phyloP scores from a whole-genome alignment of 2,329 filamentous ascomycete genomes.

The Clonostachys sp. region DNA sequence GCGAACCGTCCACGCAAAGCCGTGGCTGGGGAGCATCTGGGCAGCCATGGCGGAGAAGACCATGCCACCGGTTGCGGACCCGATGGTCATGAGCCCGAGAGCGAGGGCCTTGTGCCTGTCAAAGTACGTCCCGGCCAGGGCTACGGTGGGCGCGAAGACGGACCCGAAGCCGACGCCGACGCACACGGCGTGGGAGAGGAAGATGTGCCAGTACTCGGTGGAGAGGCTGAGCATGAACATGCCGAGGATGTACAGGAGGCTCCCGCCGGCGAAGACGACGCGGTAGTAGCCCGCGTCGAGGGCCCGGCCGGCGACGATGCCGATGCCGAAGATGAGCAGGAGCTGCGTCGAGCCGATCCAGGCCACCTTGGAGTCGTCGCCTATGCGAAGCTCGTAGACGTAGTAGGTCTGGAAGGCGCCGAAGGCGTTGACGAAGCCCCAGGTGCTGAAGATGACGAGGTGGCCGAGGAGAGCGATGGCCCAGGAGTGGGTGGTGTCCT shows the following conservation, averaged over 20 bases:
- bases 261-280: conserved; percentile 45
- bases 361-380: conserved; percentile 47
- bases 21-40: neutral
- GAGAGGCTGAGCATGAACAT: conserved; percentile 57
- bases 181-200: conserved; percentile 30
- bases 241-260: conserved; percentile 52
- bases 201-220: conserved; percentile 32
- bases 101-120: conserved; percentile 26
- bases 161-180: conserved; percentile 26
- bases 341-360: conserved; percentile 56
- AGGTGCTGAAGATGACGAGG: conserved; percentile 35
- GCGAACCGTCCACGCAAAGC: neutral
- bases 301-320: conserved; percentile 55
- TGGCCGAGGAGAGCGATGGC: conserved; percentile 21
- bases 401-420: conserved; percentile 58
- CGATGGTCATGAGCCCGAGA: conserved; percentile 22
- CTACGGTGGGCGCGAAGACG: conserved; percentile 19
- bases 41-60: neutral
- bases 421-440: conserved; percentile 37
- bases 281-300: conserved; percentile 61
- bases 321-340: conserved; percentile 46
- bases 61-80: conserved; percentile 14
- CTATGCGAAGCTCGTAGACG: conserved; percentile 36
- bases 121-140: conserved; percentile 19
- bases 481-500: conserved; percentile 1